Base-by-base conservation (phyloP, 2,329 filamentous ascomycete genomes). In the Zymoseptoria crescenta region DNA sequence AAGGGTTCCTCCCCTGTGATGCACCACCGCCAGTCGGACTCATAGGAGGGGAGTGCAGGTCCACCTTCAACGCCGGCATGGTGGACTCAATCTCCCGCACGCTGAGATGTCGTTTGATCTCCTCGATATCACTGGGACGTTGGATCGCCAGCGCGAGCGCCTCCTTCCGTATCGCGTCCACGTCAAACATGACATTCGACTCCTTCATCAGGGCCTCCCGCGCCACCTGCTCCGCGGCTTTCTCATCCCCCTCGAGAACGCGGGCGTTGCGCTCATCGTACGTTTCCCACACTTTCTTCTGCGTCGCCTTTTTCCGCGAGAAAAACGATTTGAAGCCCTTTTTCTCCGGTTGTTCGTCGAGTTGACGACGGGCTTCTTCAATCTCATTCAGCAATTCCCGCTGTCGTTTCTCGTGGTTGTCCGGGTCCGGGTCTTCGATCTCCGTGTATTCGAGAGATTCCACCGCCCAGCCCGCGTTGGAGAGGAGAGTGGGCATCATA, bases 381-480 rank as follows among this genome's bases (percentile, higher is more conserved):
- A 99, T 96, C 75, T 99, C 94, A 68, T 88, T 91, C 72, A 99
- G 96, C 49, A 99, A 83, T 74, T 97, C 93, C 58, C 91, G 83
- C 74, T 99, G 94, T 53, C 92, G 82, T 71, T 91, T 82, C 55
- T 84, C 82, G 74, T 97, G 93, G 66, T 96, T 93, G 0, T 97
- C 94, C 0, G 94, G 94, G 69, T 99, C 94, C 0, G 94, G 91
- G 66, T 99, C 94, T 72, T 97, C 94, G 61, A 99, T 97, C 74
- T 99, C 94, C 0, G 84, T 87, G 70, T 97, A 99, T 72, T 97
- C 93, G 67, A 96, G 91, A 64, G 87, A 92, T 69, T 96, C 87
- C 3, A 97, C 89, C 56, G 87, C 77, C 91, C 92, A 99, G 16
- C 92, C 94, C 41, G 92, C 90, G 71, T 93, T 87, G 62, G 90